phyloP scores from a whole-genome alignment of 345 rosid species.

The Gossypium herbaceum region DNA sequence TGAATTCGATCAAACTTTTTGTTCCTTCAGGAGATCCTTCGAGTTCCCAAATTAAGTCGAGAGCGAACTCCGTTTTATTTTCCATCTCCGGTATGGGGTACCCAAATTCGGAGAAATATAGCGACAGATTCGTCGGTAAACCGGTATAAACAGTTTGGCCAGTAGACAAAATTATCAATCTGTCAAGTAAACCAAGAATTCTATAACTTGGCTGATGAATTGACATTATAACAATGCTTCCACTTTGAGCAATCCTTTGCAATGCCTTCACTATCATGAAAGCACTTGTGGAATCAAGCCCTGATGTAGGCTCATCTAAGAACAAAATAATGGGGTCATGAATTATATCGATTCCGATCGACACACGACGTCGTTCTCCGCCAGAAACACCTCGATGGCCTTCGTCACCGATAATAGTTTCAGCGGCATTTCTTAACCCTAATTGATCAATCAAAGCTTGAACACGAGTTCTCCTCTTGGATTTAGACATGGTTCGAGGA shows the following conservation, averaged over 20 bases:
- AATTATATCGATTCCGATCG: constrained; percentile 81
- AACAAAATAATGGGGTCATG: constrained; percentile 86
- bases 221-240: constrained; percentile 90
- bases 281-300: constrained; percentile 90
- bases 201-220: constrained; percentile 94
- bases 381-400: constrained; percentile 94
- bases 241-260: constrained; percentile 87
- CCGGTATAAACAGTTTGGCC: constrained; percentile 95
- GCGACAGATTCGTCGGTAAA: constrained; percentile 53
- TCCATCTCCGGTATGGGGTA: constrained; percentile 81
- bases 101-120: constrained; percentile 67
- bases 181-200: constrained; percentile 68
- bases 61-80: constrained; percentile 77
- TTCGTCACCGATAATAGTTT: constrained; percentile 84
- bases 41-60: constrained; percentile 78
- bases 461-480: constrained; percentile 71
- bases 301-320: constrained; percentile 94
- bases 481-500: constrained; percentile 62
- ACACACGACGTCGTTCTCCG: constrained; percentile 85
- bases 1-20: constrained; percentile 70
- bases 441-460: constrained; percentile 83
- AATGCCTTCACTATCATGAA: constrained; percentile 90
- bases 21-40: constrained; percentile 91
- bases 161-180: constrained; percentile 69
- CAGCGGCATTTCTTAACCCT: constrained; percentile 79